phyloP scores from a whole-genome alignment of 352 stramenopile species.

The Phytophthora lateralis region DNA sequence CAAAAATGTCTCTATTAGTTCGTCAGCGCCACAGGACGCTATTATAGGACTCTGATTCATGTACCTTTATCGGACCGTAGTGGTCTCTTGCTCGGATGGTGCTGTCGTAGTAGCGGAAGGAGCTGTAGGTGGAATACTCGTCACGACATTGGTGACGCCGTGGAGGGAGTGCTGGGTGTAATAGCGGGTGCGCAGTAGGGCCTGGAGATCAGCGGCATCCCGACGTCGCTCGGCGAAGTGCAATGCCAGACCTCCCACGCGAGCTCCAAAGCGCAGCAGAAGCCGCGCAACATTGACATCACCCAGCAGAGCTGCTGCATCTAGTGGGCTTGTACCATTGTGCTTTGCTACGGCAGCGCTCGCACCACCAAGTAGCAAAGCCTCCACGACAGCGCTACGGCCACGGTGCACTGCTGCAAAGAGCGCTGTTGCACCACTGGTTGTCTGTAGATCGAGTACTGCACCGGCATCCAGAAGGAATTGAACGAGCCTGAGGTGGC shows the following conservation, averaged over 20 bases:
- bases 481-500: slow-evolving; percentile 63
- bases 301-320: slow-evolving; percentile 70
- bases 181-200: slow-evolving; percentile 68
- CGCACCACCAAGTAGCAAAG: slow-evolving; percentile 60
- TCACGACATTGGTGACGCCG: slow-evolving; percentile 8
- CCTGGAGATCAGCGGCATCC: slow-evolving; percentile 55
- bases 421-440: slow-evolving; percentile 69
- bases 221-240: slow-evolving; percentile 79
- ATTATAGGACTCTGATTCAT: no score
- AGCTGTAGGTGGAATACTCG: slow-evolving; percentile 5
- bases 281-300: slow-evolving; percentile 62
- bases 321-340: slow-evolving; percentile 77
- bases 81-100: slow-evolving; percentile 18
- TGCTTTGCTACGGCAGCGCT: slow-evolving; percentile 62
- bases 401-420: slow-evolving; percentile 83
- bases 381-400: slow-evolving; percentile 56
- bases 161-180: slow-evolving; percentile 59
- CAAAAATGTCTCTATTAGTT: slow-evolving; percentile 6
- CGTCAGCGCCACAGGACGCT: neutral
- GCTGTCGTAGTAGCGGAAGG: neutral
- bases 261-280: slow-evolving; percentile 71
- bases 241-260: slow-evolving; percentile 62
- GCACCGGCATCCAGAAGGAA: slow-evolving; percentile 53
- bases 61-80: slow-evolving; percentile 24
- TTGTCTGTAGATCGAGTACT: slow-evolving; percentile 51